phyloP scores from a whole-genome alignment of 345 rosid species.

The Odontarrhena argentea region DNA sequence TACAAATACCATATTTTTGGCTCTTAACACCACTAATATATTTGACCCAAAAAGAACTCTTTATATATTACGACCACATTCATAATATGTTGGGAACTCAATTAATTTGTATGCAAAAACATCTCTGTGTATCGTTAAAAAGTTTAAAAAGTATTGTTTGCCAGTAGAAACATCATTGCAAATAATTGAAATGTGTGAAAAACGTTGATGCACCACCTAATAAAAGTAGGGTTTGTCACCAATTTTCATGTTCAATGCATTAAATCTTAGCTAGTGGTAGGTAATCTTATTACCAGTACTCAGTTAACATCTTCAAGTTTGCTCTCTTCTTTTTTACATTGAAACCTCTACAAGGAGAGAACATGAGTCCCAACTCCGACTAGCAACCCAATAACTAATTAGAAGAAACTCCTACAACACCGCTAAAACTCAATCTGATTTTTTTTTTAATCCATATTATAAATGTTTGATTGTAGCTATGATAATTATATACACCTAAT shows the following conservation, averaged over 20 bases:
- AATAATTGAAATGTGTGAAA: constrained; percentile 11
- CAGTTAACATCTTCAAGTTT: not conserved
- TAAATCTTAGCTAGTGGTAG: not conserved
- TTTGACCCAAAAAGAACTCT: too few species aligned
- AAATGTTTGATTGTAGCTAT: too few species aligned
- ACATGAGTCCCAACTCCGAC: too few species aligned
- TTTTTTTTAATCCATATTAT: too few species aligned
- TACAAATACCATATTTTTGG: constrained; percentile 1
- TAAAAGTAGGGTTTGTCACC: constrained; percentile 19
- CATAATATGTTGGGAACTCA: too few species aligned
- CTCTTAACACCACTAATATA: not conserved
- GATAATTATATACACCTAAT: too few species aligned
- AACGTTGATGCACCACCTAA: constrained; percentile 13
- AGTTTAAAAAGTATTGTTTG: not conserved
- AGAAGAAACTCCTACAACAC: too few species aligned
- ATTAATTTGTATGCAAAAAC: not conserved
- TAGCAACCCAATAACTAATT: too few species aligned
- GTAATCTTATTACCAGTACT: not conserved
- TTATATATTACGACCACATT: too few species aligned
- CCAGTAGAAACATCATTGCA: not conserved
- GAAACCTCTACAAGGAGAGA: too few species aligned
- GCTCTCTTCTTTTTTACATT: not conserved
- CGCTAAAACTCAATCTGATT: too few species aligned
- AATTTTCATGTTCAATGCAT: not conserved
- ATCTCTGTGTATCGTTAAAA: not conserved